Base-by-base conservation (phyloP, 768 basidiomycete genomes). In the Termitomyces sp. region DNA sequence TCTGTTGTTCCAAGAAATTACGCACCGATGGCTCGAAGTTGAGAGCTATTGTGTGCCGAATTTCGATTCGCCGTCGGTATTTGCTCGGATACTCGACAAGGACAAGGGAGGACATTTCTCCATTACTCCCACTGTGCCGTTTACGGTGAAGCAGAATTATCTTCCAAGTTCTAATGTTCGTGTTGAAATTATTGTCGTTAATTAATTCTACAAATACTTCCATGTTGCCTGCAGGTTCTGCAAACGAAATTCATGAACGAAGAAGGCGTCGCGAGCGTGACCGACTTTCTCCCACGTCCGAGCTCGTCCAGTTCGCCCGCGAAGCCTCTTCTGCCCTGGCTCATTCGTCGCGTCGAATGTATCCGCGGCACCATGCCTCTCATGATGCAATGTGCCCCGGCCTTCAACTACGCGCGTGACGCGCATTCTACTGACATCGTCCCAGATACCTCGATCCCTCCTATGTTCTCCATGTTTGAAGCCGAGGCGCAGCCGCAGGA, bases 241-340 rank as follows among this genome's bases (percentile, higher is more conserved):
- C 89, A 92, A 77, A 93, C 94, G 46, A 96, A 95, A 79, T 97
- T 91, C 69, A 82, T 96, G 74, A 91, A 86, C 59, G 93, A 96
- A 23, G 72, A 82, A n/a, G 95, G 95, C 3, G 94, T 96, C 2
- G 89, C 87, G 26, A 82, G 83, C 60, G 81, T 96, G 44, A 95
- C 92, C 8, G 93, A 95, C 68, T 95, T 86, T 69, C 80, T 95
- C 16, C 93, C 93, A 14, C 88, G 91, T 18, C 87, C 78, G 7
- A 70, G 68, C n/a, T 66, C 67, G 18, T 63, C 74, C 50, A 20
- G n/a, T 20, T 57, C 76, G 5, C 69, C 75, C 6, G 76, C 77
- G 38, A 83, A 84, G 32, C 88, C 90, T 0, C 77, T 93, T 5
- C 80, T 94, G 3, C 87, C 86, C 26, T 95, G 93, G 93, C 79